A percentile compares a stretch with the other conserved stretches of the same genome.
phyloP scores from a whole-genome alignment of 2,329 filamentous ascomycete genomes.

The Aspergillus versicolor region DNA sequence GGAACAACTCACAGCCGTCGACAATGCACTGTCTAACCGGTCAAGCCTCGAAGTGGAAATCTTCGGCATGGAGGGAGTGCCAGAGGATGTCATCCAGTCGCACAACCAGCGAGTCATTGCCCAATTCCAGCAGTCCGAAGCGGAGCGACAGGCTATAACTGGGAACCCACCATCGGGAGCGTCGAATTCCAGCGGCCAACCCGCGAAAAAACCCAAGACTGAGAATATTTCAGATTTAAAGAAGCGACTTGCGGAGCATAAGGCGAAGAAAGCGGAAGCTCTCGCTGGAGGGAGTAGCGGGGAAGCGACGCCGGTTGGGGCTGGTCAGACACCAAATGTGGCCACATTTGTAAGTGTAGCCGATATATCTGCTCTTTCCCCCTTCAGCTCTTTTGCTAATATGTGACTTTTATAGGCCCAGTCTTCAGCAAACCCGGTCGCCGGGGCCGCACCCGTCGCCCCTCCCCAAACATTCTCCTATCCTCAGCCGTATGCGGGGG shows the following conservation, averaged over 20 bases:
- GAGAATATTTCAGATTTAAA: slow-evolving; percentile 77
- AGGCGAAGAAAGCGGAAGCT: slow-evolving; percentile 64
- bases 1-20: slow-evolving; percentile 79
- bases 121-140: slow-evolving; percentile 81
- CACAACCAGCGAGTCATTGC: slow-evolving; percentile 85
- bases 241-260: slow-evolving; percentile 74
- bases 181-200: slow-evolving; percentile 44
- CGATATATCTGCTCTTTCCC: no score
- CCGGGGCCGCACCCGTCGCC: slow-evolving; percentile 10
- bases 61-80: slow-evolving; percentile 97
- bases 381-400: neutral
- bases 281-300: slow-evolving; percentile 57
- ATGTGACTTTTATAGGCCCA: slow-evolving; percentile 33
- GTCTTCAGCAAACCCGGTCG: slow-evolving; percentile 43
- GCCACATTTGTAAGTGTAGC: slow-evolving; percentile 56
- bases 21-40: slow-evolving; percentile 87
- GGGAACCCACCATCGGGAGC: slow-evolving; percentile 75
- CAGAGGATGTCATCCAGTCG: slow-evolving; percentile 76
- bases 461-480: slow-evolving; percentile 32
- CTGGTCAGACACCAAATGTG: slow-evolving; percentile 50
- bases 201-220: slow-evolving; percentile 65
- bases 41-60: slow-evolving; percentile 89
- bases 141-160: slow-evolving; percentile 75
- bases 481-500: slow-evolving; percentile 41
- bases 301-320: slow-evolving; percentile 56